These are phyloP conservation scores for Hypoxylon sp. DNA, from an alignment of 2,329 filamentous ascomycete species.

Conservation along the genomic window DNA sequence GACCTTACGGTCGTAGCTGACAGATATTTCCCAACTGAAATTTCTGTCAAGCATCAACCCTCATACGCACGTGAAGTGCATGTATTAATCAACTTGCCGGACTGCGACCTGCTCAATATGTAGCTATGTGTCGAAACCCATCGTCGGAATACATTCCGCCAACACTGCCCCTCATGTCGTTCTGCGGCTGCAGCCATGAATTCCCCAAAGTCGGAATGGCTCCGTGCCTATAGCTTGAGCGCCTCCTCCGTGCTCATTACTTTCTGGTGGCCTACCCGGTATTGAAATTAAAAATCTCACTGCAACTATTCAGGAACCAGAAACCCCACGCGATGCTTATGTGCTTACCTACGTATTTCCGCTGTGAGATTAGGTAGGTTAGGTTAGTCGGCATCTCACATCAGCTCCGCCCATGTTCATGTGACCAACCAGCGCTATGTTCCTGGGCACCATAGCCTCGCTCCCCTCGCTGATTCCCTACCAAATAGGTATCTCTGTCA, in stretches of 20 bases:
- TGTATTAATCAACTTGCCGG: background rate
- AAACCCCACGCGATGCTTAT: background rate
- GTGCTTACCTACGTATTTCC: background rate
- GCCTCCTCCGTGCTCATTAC: background rate
- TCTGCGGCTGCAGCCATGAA: background rate
- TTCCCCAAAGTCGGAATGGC: background rate
- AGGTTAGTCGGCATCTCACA: slow-evolving; percentile 3
- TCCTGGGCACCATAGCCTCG: slow-evolving; percentile 22
- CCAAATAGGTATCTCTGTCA: slow-evolving; percentile 3
- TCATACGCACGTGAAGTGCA: background rate
- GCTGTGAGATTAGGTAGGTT: background rate
- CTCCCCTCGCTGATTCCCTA: slow-evolving; percentile 7
- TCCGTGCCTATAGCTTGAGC: background rate
- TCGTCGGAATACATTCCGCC: background rate
- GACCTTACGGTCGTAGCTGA: slow-evolving; percentile 2
- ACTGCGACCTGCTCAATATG: background rate
- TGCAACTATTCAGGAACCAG: background rate
- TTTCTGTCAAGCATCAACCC: background rate
- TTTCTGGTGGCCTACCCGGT: no score
- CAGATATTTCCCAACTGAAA: background rate
- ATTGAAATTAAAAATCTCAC: background rate
- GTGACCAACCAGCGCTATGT: background rate
- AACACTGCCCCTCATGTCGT: background rate
- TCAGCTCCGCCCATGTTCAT: slow-evolving; percentile 2
- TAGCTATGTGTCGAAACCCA: background rate